Conservation (phyloP, 306 rosid genomes). For the Citrullus colocynthis region DNA sequence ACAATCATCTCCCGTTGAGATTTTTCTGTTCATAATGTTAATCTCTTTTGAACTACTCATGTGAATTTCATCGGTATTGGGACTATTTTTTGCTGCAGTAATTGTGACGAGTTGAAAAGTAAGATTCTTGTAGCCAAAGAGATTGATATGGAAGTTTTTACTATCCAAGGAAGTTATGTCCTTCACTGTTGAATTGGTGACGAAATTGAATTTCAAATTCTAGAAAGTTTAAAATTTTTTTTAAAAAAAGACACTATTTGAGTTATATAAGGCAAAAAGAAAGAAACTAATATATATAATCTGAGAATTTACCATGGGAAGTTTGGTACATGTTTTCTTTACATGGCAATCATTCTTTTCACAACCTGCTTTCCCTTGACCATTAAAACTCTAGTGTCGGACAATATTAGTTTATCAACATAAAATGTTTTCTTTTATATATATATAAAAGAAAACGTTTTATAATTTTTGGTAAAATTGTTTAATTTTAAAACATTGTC, state of each 20-base stretch:
- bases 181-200: not conserved
- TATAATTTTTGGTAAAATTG: too few relatives aligned
- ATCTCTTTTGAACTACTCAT: not conserved
- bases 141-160: not conserved
- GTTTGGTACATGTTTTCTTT: not conserved
- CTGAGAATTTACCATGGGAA: conserved; percentile 15
- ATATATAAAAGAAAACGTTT: too few relatives aligned
- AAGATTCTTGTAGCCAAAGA: not conserved
- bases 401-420: conserved; percentile 16
- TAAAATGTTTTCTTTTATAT: not conserved
- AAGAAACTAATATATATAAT: not conserved
- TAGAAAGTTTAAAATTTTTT: too few relatives aligned
- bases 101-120: not conserved
- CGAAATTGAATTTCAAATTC: not conserved
- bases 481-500: too few relatives aligned
- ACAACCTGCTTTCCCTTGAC: conserved; percentile 28
- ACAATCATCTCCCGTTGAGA: not conserved
- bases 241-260: too few relatives aligned
- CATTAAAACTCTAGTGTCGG: conserved; percentile 33
- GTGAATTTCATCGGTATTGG: not conserved
- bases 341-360: conserved; percentile 11
- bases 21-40: not conserved
- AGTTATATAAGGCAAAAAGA: not conserved
- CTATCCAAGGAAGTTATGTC: not conserved
- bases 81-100: not conserved